Evolutionary conservation across 169 alveolate genomes (phyloP).

Genomic region (Pseudocohnilembus persalinus): DNA sequence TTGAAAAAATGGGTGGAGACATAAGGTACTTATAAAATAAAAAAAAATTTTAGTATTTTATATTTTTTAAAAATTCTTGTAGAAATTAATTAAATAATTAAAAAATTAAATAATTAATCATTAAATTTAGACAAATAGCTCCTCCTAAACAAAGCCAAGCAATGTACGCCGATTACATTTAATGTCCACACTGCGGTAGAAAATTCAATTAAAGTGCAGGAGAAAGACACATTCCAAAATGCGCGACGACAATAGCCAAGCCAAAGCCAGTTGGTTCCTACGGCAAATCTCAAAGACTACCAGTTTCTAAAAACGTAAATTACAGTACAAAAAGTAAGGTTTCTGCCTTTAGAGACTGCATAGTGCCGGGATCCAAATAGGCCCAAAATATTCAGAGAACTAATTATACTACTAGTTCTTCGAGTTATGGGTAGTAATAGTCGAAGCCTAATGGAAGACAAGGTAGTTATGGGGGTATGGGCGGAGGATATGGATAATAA

Average conservation of each 20-base stretch:
- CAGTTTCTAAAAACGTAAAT: not conserved
- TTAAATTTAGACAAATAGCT: not conserved
- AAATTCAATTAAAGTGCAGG: constrained; percentile 42
- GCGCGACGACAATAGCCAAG: constrained; percentile 10
- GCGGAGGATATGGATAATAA: not conserved
- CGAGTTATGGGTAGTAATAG: too few relatives aligned
- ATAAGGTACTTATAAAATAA: not conserved
- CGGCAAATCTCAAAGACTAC: not conserved
- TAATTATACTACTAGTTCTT: too few relatives aligned
- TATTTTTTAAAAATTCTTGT: too few relatives aligned
- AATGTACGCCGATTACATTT: constrained; percentile 7
- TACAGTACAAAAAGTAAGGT: too few relatives aligned
- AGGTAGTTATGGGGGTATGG: not conserved
- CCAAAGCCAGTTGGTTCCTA: constrained; percentile 3
- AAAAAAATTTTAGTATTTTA: too few relatives aligned
- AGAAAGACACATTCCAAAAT: constrained; percentile 38
- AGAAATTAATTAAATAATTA: too few relatives aligned
- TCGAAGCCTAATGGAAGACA: too few relatives aligned
- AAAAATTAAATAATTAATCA: too few relatives aligned
- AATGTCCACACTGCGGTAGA: constrained; percentile 37
- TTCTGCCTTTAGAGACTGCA: too few relatives aligned
- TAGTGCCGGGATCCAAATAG: too few relatives aligned
- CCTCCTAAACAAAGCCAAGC: not conserved
- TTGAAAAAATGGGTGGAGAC: constrained; percentile 2
- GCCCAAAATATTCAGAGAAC: too few relatives aligned